Evolutionary conservation across 73 alveolate genomes (phyloP), one percentile per base, ranked within the genome.

Genomic region (Tetrahymena thermophila): DNA sequence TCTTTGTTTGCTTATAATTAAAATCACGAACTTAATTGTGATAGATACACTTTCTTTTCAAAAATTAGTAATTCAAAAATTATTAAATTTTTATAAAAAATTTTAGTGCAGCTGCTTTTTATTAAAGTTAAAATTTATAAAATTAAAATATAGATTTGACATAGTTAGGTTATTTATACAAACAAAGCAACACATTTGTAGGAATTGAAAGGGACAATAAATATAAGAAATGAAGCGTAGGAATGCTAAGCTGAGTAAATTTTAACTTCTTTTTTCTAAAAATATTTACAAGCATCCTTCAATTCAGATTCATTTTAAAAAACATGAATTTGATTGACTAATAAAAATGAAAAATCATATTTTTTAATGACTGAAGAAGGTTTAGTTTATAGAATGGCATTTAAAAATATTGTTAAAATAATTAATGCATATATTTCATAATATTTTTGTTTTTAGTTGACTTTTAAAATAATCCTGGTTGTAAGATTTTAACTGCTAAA

Each of bases 401-500:
- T 50, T 21, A 50, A 50, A 21, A 1, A 50, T 3, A 0, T 14
- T 50, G 28, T 42, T 9, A 50, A 50, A 50, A 14, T 50, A 2
- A 2, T 50, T 19, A 3, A 14, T 50, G 83, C 83, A 50, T 2
- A 50, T 14, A 50, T 40, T 40, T 50, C 15, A 71, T n/a, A 71
- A 19, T 25, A n/a, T 28, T 19, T 71, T 28, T 5, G 0, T 25
- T 28, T 4, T 71, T 71, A 71, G 89, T 71, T n/a, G 89, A 71
- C 89, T 71, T 71, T 19, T 71, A 71, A 31, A 19, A n/a, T n/a
- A 71, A n/a, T 25, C 35, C 40, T 13, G 89, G 89, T 13, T n/a
- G 94, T 43, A 95, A 95, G 95, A 35, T 95, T 4, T 35, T 85
- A 16, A 85, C 95, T 44, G 97, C 97, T 43, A 40, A n/a, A 85